These are phyloP conservation scores for Colletotrichum ledebouriae DNA, from an alignment of 2,329 filamentous ascomycete species.

Conservation along the genomic window DNA sequence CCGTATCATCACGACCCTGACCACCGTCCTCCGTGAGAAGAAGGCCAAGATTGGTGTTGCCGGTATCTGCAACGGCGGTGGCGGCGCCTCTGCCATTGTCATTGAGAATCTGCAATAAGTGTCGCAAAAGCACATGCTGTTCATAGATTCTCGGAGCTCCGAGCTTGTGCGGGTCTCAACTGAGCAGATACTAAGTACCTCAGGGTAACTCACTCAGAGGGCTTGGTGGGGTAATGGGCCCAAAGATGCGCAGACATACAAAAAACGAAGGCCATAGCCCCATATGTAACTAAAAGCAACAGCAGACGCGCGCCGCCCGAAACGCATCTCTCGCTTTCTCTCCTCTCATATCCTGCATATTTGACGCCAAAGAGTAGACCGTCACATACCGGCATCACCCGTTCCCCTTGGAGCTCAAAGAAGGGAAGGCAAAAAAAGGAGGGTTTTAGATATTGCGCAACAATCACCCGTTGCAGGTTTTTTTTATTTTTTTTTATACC, in stretches of 20 bases:
- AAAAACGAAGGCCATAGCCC: constrained; percentile 8
- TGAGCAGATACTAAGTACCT: background rate
- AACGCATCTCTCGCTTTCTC: background rate
- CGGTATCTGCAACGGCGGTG: constrained; percentile 98
- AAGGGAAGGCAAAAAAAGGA: constrained; percentile 17
- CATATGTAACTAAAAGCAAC: constrained; percentile 4
- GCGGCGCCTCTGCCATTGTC: constrained; percentile 93
- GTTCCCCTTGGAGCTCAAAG: background rate
- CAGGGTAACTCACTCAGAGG: constrained; percentile 16
- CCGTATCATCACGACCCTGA: constrained; percentile 90
- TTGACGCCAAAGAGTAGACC: constrained; percentile 15
- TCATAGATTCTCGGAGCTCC: constrained; percentile 23
- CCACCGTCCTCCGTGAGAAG: constrained; percentile 90
- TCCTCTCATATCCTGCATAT: no score
- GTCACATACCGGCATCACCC: constrained; percentile 4
- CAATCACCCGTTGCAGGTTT: constrained; percentile 28
- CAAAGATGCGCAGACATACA: background rate
- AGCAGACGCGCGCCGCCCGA: constrained; percentile 1
- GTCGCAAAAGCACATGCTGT: constrained; percentile 16
- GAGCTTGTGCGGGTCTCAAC: constrained; percentile 25
- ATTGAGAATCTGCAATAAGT: constrained; percentile 79
- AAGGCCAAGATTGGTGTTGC: constrained; percentile 93
- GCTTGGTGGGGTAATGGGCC: background rate
- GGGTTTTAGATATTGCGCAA: constrained; percentile 40
- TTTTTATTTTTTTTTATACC: constrained; percentile 41